Evolutionary conservation across 2,329 filamentous ascomycete genomes (phyloP).

Genomic region (Nemania sp.): DNA sequence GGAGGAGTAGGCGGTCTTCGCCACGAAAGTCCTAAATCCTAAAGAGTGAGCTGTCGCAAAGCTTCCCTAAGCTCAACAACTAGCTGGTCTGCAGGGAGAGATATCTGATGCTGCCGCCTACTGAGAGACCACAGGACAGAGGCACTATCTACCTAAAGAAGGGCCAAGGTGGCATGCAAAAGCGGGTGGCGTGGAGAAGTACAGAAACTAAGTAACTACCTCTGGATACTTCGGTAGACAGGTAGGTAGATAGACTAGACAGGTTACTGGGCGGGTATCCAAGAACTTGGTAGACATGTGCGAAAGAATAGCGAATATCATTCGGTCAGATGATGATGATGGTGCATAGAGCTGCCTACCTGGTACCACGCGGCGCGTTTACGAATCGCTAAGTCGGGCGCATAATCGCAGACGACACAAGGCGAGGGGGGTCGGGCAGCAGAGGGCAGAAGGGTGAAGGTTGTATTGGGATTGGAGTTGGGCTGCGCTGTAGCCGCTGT

Average conservation of each 20-base stretch:
- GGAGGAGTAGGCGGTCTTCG: constrained; percentile 12
- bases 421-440: constrained; percentile 33
- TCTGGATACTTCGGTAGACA: too few relatives aligned
- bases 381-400: constrained; percentile 38
- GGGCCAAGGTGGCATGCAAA: constrained; percentile 25
- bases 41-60: constrained; percentile 4
- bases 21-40: constrained; percentile 11
- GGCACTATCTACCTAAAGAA: neutral
- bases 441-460: constrained; percentile 33
- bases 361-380: constrained; percentile 43
- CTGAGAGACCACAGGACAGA: neutral
- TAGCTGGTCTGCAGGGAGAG: constrained; percentile 9
- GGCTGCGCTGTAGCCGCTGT: constrained; percentile 39
- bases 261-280: too few relatives aligned
- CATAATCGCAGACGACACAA: constrained; percentile 40
- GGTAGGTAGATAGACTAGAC: constrained; percentile 9
- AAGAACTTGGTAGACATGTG: constrained; percentile 21
- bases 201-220: neutral
- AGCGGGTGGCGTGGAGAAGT: constrained; percentile 34
- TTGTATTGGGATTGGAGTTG: constrained; percentile 40
- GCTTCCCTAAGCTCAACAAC: constrained; percentile 10
- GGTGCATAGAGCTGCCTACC: constrained; percentile 36
- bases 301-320: constrained; percentile 32
- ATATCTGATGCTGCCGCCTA: constrained; percentile 17
- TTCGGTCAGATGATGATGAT: constrained; percentile 34